A percentile compares a stretch with the other conserved stretches of the same genome.
These are phyloP conservation scores for Aspergillus fructus DNA, from an alignment of 2,329 filamentous ascomycete genomes.

Conservation along the genomic window DNA sequence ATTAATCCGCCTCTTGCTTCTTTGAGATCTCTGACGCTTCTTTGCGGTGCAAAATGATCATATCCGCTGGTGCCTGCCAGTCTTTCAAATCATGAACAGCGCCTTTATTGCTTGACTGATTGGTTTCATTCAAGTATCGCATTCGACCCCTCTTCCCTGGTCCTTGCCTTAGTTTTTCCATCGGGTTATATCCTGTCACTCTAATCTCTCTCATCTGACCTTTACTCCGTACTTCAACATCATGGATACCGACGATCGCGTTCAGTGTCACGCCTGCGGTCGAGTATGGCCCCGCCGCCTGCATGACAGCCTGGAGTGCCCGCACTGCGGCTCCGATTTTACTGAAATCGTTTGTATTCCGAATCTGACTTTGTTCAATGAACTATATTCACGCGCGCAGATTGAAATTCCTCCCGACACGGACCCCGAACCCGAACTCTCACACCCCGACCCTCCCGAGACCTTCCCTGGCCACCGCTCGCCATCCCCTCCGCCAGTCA, in stretches of 20 bases:
- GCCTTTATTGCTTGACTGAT: constrained; percentile 6
- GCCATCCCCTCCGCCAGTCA: constrained; percentile 18
- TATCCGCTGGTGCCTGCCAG: constrained; percentile 10
- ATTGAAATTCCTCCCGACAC: constrained; percentile 34
- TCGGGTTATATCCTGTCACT: not conserved
- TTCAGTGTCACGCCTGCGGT: constrained; percentile 81
- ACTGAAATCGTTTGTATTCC: constrained; percentile 74
- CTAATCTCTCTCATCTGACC: not conserved
- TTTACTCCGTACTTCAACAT: not conserved
- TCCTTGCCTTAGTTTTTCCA: not conserved
- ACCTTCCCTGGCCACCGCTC: constrained; percentile 20
- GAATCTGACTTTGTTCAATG: not conserved
- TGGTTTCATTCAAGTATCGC: not conserved
- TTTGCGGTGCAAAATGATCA: constrained; percentile 3
- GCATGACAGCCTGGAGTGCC: constrained; percentile 65
- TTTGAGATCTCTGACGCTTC: not conserved
- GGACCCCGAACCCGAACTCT: constrained; percentile 14
- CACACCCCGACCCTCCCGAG: constrained; percentile 26
- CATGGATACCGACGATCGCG: constrained; percentile 57
- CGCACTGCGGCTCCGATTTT: constrained; percentile 73
- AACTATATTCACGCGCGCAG: constrained; percentile 19
- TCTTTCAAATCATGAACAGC: constrained; percentile 6
- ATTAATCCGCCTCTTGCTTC: not conserved
- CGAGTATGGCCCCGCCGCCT: constrained; percentile 77
- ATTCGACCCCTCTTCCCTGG: not conserved